phyloP scores from a whole-genome alignment of 768 basidiomycete species.

The Chalciporus chontae region DNA sequence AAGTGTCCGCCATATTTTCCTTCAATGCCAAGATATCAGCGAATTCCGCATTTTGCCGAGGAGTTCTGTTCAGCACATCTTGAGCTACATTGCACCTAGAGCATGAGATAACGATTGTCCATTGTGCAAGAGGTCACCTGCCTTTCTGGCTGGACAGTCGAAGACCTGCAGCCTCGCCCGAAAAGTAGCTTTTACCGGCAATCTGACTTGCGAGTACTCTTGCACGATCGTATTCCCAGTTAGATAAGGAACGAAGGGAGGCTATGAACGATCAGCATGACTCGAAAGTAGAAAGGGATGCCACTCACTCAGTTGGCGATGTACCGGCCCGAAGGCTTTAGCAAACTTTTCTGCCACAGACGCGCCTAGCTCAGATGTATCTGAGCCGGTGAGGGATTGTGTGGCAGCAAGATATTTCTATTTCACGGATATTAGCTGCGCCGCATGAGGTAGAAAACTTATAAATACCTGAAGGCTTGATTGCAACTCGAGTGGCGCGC shows the following conservation, averaged over 20 bases:
- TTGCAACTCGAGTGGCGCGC: conserved; percentile 90
- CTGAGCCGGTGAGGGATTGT: conserved; percentile 63
- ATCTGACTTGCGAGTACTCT: conserved; percentile 82
- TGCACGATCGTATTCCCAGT: conserved; percentile 76
- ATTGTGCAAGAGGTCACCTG: conserved; percentile 25
- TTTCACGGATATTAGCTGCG: neutral
- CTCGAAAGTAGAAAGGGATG: neutral
- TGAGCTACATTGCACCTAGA: conserved; percentile 37
- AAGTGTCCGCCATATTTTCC: conserved; percentile 60
- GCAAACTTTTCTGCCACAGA: conserved; percentile 86
- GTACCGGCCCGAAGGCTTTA: conserved; percentile 72
- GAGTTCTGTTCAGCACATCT: conserved; percentile 56
- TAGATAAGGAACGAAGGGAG: conserved; percentile 50
- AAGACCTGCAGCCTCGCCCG: conserved; percentile 82
- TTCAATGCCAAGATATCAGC: conserved; percentile 66
- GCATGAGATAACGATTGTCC: neutral
- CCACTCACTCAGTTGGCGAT: conserved; percentile 70
- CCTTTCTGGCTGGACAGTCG: conserved; percentile 66
- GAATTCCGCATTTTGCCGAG: conserved; percentile 56
- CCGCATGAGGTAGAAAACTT: neutral
- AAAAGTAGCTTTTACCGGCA: conserved; percentile 86
- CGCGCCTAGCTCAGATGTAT: conserved; percentile 85
- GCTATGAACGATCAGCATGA: conserved; percentile 33
- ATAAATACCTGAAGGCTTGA: conserved; percentile 79
- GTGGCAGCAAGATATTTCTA: conserved; percentile 88